Percentiles rank a stretch among this genome's conserved stretches.
Evolutionary conservation across 2,329 filamentous ascomycete species (phyloP).

Genomic region (Fusarium sp.): DNA sequence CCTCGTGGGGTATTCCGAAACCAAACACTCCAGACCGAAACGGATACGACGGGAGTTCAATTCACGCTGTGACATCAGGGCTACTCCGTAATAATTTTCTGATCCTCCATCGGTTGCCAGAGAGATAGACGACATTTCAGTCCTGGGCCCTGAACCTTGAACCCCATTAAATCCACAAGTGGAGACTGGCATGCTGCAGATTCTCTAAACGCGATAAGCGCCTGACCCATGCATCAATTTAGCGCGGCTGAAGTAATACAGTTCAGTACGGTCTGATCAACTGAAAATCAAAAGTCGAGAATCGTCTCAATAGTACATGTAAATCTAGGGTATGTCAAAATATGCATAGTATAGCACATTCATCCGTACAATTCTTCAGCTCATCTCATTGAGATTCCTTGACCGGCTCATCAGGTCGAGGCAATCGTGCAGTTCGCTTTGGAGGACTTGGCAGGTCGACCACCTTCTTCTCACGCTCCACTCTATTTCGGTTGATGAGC

Average conservation of each 20-base stretch:
- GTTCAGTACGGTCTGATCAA: background rate
- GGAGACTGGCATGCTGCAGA: background rate
- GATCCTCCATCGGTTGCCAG: slow-evolving; percentile 24
- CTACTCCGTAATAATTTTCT: background rate
- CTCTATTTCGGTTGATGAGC: slow-evolving; percentile 42
- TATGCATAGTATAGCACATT: slow-evolving; percentile 34
- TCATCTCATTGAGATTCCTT: slow-evolving; percentile 5
- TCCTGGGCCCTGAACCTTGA: slow-evolving; percentile 16
- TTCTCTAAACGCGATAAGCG: slow-evolving; percentile 36
- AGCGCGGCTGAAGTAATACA: slow-evolving; percentile 1
- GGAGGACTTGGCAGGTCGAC: slow-evolving; percentile 18
- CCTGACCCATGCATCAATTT: slow-evolving; percentile 12
- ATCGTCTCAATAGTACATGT: slow-evolving; percentile 30
- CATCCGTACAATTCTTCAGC: background rate
- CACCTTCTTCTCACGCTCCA: slow-evolving; percentile 29
- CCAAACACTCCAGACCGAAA: background rate
- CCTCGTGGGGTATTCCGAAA: background rate
- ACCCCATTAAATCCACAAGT: slow-evolving; percentile 21
- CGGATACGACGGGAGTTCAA: background rate
- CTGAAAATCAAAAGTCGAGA: slow-evolving; percentile 10
- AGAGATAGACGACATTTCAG: slow-evolving; percentile 27
- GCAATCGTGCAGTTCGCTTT: background rate
- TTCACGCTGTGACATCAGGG: slow-evolving; percentile 2
- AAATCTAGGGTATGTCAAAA: slow-evolving; percentile 34
- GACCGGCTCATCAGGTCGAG: background rate